phyloP scores from a whole-genome alignment of 805 yeast species.

The Ogataea paraovalis region DNA sequence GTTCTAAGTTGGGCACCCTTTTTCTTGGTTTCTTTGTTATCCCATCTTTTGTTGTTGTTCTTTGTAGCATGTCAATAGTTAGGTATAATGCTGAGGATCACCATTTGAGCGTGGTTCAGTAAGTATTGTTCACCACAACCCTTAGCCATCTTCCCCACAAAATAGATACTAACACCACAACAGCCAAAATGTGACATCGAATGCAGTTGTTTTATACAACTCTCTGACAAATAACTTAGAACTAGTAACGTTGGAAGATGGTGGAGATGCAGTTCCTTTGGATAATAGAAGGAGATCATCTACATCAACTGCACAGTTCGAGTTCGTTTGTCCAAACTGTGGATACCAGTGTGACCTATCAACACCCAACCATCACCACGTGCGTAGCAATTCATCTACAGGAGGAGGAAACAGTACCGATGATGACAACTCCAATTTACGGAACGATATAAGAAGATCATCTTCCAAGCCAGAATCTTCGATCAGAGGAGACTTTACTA shows the following conservation, averaged over 20 bases:
- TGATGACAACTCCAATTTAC: too few species aligned
- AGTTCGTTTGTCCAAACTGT: slow-evolving; percentile 26
- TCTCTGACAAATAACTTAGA: slow-evolving; percentile 25
- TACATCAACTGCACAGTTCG: slow-evolving; percentile 9
- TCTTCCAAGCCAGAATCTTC: too few species aligned
- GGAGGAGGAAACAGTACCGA: too few species aligned
- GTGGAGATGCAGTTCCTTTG: background rate
- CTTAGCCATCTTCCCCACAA: background rate
- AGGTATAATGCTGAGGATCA: slow-evolving; percentile 13
- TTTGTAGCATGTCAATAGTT: slow-evolving; percentile 15
- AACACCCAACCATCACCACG: slow-evolving; percentile 1
- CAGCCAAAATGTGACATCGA: slow-evolving; percentile 21
- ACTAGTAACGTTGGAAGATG: slow-evolving; percentile 19
- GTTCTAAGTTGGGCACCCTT: background rate
- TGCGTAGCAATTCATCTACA: background rate
- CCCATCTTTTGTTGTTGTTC: background rate
- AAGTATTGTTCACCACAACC: background rate
- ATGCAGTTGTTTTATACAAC: slow-evolving; percentile 29
- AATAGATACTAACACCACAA: background rate
- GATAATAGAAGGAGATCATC: slow-evolving; percentile 8
- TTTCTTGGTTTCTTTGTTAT: background rate
- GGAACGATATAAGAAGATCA: too few species aligned
- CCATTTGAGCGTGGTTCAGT: slow-evolving; percentile 17
- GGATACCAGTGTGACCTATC: slow-evolving; percentile 21
- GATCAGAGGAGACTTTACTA: slow-evolving; percentile 11